phyloP scores from a whole-genome alignment of 257 asterid genomes.

The Nicotiana otophora region DNA sequence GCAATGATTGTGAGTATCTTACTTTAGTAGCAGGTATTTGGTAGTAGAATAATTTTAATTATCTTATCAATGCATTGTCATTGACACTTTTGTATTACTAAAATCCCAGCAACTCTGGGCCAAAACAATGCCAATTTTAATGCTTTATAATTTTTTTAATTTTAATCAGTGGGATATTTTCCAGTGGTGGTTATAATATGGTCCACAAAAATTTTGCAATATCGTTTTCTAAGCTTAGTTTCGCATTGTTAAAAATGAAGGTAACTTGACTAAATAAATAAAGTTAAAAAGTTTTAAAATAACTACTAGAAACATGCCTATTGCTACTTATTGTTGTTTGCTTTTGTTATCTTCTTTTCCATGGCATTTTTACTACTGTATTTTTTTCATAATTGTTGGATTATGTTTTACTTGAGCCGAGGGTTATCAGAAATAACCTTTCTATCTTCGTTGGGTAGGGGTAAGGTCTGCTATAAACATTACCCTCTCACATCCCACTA shows the following conservation, averaged over 20 bases:
- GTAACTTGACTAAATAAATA: no score
- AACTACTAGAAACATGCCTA: neutral
- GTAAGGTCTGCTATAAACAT: no score
- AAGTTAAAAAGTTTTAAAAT: no score
- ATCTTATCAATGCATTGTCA: neutral
- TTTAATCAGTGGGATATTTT: neutral
- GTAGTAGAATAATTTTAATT: neutral
- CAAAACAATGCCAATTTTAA: neutral
- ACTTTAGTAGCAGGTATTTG: neutral
- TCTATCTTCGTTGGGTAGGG: no score
- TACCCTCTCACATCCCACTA: rapidly evolving
- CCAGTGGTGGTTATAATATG: neutral
- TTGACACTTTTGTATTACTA: neutral
- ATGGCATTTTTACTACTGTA: no score
- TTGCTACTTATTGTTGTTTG: no score
- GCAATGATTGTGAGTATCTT: neutral
- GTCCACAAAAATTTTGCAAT: neutral
- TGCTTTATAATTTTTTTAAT: neutral
- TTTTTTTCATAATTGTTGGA: no score
- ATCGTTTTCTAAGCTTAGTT: no score
- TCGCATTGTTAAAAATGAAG: no score
- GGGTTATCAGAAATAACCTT: no score
- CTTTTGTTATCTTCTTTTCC: no score
- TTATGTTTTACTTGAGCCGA: no score
- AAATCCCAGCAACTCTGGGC: neutral